Conservation (phyloP, 2,329 filamentous ascomycete species). For the Talaromyces sp. region DNA sequence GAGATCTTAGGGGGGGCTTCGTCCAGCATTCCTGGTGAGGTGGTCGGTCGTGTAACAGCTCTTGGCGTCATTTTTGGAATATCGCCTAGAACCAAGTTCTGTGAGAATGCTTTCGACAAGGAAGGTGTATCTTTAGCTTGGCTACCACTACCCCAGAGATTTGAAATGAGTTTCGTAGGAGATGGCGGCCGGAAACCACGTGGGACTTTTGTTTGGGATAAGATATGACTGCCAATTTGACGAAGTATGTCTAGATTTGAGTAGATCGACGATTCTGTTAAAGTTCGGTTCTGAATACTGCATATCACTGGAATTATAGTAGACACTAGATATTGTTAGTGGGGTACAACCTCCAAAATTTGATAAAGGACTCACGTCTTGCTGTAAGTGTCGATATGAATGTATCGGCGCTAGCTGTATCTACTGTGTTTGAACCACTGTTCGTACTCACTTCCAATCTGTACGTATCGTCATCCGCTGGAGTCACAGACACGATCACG, state of each 20-base stretch:
- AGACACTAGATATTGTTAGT: slow-evolving; percentile 56
- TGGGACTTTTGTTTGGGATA: slow-evolving; percentile 57
- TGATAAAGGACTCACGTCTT: slow-evolving; percentile 56
- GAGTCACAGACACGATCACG: slow-evolving; percentile 65
- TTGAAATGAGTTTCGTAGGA: slow-evolving; percentile 86
- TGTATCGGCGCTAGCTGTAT: slow-evolving; percentile 69
- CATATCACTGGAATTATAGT: slow-evolving; percentile 70
- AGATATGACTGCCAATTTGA: slow-evolving; percentile 61
- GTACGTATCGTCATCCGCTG: slow-evolving; percentile 59
- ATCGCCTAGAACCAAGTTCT: slow-evolving; percentile 38
- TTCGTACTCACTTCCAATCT: slow-evolving; percentile 60
- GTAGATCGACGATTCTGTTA: slow-evolving; percentile 64
- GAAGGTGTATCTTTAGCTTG: slow-evolving; percentile 35
- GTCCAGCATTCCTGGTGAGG: slow-evolving; percentile 33
- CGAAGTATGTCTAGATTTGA: slow-evolving; percentile 76
- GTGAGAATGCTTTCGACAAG: slow-evolving; percentile 33
- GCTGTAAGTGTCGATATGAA: slow-evolving; percentile 72
- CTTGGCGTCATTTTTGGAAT: slow-evolving; percentile 44
- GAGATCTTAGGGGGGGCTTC: slow-evolving; percentile 39
- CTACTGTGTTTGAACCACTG: slow-evolving; percentile 67
- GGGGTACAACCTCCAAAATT: slow-evolving; percentile 13
- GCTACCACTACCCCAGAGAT: slow-evolving; percentile 65
- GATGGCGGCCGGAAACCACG: slow-evolving; percentile 73
- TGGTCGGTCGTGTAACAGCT: slow-evolving; percentile 42
- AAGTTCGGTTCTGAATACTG: slow-evolving; percentile 50